Conservation (phyloP, 768 basidiomycete species). For the Leccinum subgranulosum region DNA sequence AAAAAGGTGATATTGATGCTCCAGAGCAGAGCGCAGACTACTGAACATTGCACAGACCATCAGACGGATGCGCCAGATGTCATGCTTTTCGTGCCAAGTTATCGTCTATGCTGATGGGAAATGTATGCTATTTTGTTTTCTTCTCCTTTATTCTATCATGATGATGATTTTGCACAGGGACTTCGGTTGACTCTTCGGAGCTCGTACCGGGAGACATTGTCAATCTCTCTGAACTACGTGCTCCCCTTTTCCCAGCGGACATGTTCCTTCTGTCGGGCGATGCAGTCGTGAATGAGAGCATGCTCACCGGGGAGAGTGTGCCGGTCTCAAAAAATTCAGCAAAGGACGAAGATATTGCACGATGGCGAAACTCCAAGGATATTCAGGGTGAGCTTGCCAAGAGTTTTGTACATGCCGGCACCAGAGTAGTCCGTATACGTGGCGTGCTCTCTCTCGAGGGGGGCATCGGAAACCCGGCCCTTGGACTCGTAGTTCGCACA, state of each 20-base stretch:
- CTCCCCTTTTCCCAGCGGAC: constrained; percentile 82
- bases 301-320: constrained; percentile 98
- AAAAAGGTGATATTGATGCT: constrained; percentile 58
- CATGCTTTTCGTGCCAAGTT: constrained; percentile 78
- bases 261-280: constrained; percentile 92
- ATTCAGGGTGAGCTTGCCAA: constrained; percentile 62
- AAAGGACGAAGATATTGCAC: constrained; percentile 71
- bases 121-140: constrained; percentile 48
- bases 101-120: constrained; percentile 63
- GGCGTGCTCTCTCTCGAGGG: constrained; percentile 54
- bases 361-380: constrained; percentile 67
- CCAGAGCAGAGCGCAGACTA: not conserved
- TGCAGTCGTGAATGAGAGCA: constrained; percentile 97
- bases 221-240: constrained; percentile 75
- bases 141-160: not conserved
- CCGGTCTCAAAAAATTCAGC: constrained; percentile 90
- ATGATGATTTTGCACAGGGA: constrained; percentile 47
- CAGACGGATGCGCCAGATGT: constrained; percentile 93
- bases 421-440: constrained; percentile 84
- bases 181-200: constrained; percentile 64
- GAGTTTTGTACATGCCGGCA: constrained; percentile 87
- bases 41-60: constrained; percentile 60
- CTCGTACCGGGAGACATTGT: constrained; percentile 91
- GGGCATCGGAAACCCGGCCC: constrained; percentile 54
- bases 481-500: constrained; percentile 84